Conservation (phyloP, 805 yeast species). For the Yueomyces sp. region DNA sequence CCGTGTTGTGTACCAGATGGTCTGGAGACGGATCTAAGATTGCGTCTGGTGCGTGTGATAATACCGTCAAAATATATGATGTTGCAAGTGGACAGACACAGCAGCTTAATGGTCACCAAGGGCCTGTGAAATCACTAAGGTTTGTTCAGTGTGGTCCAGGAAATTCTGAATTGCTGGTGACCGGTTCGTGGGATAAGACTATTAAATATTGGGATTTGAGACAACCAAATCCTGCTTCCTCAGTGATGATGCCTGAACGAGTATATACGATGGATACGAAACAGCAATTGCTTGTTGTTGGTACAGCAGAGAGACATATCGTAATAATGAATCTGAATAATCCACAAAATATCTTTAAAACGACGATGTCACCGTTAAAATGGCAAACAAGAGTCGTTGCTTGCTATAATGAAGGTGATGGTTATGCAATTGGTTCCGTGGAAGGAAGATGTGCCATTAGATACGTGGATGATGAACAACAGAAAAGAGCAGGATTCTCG, state of each 20-base stretch:
- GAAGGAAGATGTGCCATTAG: constrained; percentile 96
- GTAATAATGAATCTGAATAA: constrained; percentile 64
- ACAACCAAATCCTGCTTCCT: constrained; percentile 66
- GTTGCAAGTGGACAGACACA: constrained; percentile 67
- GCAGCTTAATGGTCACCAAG: constrained; percentile 79
- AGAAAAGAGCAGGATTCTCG: constrained; percentile 61
- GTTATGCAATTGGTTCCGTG: constrained; percentile 83
- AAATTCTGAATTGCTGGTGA: constrained; percentile 64
- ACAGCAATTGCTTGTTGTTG: constrained; percentile 78
- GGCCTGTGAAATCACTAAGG: constrained; percentile 61
- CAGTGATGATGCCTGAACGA: constrained; percentile 75
- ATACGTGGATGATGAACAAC: constrained; percentile 75
- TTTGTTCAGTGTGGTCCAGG: constrained; percentile 77
- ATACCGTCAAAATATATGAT: constrained; percentile 74
- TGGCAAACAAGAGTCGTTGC: constrained; percentile 75
- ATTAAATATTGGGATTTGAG: constrained; percentile 91
- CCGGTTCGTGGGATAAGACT: constrained; percentile 96
- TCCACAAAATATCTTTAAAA: constrained; percentile 73
- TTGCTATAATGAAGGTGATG: constrained; percentile 86
- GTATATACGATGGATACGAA: constrained; percentile 81
- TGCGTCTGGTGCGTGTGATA: constrained; percentile 83
- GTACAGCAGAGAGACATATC: constrained; percentile 81
- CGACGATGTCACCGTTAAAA: constrained; percentile 63
- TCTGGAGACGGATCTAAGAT: constrained; percentile 77
- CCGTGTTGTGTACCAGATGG: constrained; percentile 76